Evolutionary conservation across 2,329 filamentous ascomycete genomes (phyloP).

Genomic region (Lachnellula cervina): DNA sequence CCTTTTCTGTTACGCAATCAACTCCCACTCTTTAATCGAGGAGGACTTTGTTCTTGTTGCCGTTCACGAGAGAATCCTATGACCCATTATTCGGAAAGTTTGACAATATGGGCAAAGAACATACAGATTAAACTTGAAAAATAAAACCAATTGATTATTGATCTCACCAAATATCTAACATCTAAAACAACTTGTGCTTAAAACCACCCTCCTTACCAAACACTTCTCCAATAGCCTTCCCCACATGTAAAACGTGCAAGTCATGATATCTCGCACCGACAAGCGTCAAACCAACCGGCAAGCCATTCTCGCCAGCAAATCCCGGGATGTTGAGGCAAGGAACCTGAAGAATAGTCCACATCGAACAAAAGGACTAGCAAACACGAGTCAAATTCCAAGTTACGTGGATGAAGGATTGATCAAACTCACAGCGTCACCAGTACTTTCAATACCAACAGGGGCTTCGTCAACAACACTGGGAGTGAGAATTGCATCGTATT

Average conservation of each 20-base stretch:
- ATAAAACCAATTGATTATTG: not conserved
- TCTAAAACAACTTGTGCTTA: conserved; percentile 20
- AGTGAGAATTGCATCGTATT: conserved; percentile 51
- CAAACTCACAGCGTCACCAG: conserved; percentile 47
- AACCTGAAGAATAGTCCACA: conserved; percentile 45
- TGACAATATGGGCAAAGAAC: no score
- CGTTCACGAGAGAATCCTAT: no score
- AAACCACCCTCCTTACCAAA: conserved; percentile 38
- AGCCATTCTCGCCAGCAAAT: conserved; percentile 49
- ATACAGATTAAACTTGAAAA: no score
- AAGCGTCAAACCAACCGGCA: conserved; percentile 57
- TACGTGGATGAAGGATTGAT: not conserved
- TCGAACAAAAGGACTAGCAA: conserved; percentile 26
- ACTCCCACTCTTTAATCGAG: not conserved
- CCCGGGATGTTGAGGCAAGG: conserved; percentile 62
- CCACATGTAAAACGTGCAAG: conserved; percentile 37
- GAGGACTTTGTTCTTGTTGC: no score
- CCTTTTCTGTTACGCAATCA: not conserved
- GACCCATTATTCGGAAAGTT: no score
- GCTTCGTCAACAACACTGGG: conserved; percentile 58
- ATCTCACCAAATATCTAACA: not conserved
- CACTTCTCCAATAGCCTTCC: conserved; percentile 37
- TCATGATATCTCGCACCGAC: conserved; percentile 44
- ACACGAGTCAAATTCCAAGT: not conserved
- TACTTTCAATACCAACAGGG: conserved; percentile 47